Evolutionary conservation across 208 protist species (phyloP).

Genomic region (Crithidia brevicula): DNA sequence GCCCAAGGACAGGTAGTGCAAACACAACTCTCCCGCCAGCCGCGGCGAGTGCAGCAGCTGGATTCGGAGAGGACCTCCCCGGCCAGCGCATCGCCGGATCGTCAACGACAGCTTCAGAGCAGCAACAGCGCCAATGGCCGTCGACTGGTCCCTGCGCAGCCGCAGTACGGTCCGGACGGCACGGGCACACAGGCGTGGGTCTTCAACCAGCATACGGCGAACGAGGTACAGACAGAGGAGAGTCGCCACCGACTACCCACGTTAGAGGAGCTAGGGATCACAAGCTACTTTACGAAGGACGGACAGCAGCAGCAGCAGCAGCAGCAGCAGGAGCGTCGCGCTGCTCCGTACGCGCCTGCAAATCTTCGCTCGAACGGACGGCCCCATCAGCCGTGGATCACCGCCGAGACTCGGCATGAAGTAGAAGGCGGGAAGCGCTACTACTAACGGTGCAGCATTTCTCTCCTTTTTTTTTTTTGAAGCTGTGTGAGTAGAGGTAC

Average conservation of each 20-base stretch:
- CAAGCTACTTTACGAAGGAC: constrained; percentile 34
- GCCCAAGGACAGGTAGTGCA: neutral
- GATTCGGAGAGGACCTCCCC: neutral
- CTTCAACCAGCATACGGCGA: constrained; percentile 41
- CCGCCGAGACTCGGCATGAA: constrained; percentile 41
- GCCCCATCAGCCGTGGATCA: constrained; percentile 39
- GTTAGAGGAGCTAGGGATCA: constrained; percentile 50
- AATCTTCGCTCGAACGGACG: neutral
- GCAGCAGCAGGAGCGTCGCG: constrained; percentile 10
- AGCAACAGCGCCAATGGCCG: neutral
- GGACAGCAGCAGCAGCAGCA: neutral
- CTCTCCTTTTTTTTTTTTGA: neutral
- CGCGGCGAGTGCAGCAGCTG: constrained; percentile 1
- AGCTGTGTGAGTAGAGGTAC: too few relatives aligned
- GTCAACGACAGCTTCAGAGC: neutral
- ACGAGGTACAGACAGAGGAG: constrained; percentile 22
- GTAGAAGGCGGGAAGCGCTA: constrained; percentile 48
- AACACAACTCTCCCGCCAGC: neutral
- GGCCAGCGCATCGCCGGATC: constrained; percentile 6
- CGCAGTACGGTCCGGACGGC: constrained; percentile 16
- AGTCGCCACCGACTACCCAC: constrained; percentile 34
- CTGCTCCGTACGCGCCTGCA: constrained; percentile 29
- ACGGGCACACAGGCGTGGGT: constrained; percentile 31
- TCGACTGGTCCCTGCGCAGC: constrained; percentile 11
- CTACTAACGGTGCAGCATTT: constrained; percentile 4